Evolutionary conservation across 768 basidiomycete species (phyloP), one percentile per base, ranked within the genome.

Genomic region (Arthromyces matolae): DNA sequence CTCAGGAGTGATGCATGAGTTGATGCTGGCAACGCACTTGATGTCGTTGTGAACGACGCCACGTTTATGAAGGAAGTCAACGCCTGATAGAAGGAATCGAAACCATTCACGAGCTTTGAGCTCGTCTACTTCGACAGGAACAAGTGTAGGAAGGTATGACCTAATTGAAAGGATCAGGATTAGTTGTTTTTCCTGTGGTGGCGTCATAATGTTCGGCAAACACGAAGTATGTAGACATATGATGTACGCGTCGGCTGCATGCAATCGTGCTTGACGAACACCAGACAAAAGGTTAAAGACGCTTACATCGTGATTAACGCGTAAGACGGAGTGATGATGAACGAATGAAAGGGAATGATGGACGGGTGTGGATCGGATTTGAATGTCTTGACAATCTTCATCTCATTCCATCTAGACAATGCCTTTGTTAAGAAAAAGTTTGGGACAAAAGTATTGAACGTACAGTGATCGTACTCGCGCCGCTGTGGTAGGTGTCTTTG

Each of bases 41-140:
- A 95, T 91, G 60, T 95, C 93, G 63, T 94, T 95, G 64, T 94
- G 93, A 0, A 90, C 88, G 31, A 92, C 83, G 41, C 90, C 89
- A 42, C 83, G 84, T 43, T 73, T 73, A 64, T 95, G 93, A 4
- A 95, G 77, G 59, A 90, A 93, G 53, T 86, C 82, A 28, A 93
- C 77, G 2, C 84, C 92, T 10, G 87, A 89, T 22, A 93, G 75
- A 9, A 95, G 81, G 43, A 79, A 84, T 38, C 75, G 78, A 61
- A 93, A 92, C 91, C 92, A 94, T 52, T 77, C 73, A 43, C 78
- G 81, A 12, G 92, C 91, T 56, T 81, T 81, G 3, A 69, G 56
- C 56, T 96, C 93, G 27, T 83, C 78, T 0, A 98, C 87, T 64
- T 90, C 86, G 39, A 97, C 93, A 0, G 92, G 90, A 39, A 98